These are phyloP conservation scores for Arthromyces matolae DNA, from an alignment of 768 basidiomycete genomes.

Conservation along the genomic window DNA sequence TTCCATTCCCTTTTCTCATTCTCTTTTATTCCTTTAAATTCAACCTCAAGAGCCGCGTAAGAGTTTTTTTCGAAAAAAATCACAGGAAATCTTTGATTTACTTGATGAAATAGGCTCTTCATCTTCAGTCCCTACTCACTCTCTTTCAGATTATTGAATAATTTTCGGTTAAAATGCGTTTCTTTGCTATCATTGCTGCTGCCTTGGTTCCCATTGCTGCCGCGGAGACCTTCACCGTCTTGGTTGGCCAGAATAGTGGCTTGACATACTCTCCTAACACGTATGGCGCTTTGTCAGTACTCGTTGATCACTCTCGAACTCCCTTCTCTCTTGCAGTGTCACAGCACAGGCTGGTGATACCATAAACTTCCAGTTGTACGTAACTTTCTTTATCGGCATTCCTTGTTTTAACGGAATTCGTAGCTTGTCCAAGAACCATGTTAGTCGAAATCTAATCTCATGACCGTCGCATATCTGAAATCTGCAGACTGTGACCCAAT, in stretches of 20 bases:
- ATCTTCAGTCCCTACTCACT: slow-evolving; percentile 10
- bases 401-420: not conserved
- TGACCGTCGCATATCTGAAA: not conserved
- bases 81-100: no score
- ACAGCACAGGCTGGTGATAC: slow-evolving; percentile 33
- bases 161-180: slow-evolving; percentile 12
- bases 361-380: slow-evolving; percentile 45
- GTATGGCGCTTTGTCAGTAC: slow-evolving; percentile 5
- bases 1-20: not conserved
- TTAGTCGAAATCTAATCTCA: slow-evolving; percentile 17
- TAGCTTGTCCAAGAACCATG: slow-evolving; percentile 38
- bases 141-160: slow-evolving; percentile 13
- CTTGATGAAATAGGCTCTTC: slow-evolving; percentile 19
- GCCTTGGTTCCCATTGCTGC: slow-evolving; percentile 25
- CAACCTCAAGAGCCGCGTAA: slow-evolving; percentile 29
- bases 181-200: slow-evolving; percentile 18
- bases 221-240: slow-evolving; percentile 28
- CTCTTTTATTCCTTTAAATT: slow-evolving; percentile 13
- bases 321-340: slow-evolving; percentile 21
- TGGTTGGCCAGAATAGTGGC: slow-evolving; percentile 27
- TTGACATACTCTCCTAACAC: slow-evolving; percentile 26
- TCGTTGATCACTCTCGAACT: not conserved
- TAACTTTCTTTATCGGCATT: not conserved
- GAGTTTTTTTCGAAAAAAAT: slow-evolving; percentile 17
- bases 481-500: slow-evolving; percentile 36